Conservation (phyloP, 1,284 basidiomycete genomes). For the Heterobasidion parviporum region DNA sequence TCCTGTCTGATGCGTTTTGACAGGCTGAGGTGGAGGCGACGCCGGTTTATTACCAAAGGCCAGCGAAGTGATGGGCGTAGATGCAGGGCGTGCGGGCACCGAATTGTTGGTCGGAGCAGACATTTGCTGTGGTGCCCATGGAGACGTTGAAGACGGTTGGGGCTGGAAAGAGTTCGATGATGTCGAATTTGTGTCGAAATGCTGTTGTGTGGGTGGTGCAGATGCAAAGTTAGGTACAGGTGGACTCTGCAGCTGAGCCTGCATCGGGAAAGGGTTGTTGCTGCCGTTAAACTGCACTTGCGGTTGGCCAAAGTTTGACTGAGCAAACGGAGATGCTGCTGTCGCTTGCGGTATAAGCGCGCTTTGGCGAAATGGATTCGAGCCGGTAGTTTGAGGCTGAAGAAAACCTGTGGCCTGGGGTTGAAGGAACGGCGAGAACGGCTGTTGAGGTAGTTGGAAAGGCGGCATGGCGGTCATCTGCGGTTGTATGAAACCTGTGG, state of each 20-base stretch:
- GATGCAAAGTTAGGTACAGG: slow-evolving; percentile 14
- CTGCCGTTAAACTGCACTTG: slow-evolving; percentile 9
- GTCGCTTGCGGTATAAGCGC: slow-evolving; percentile 39
- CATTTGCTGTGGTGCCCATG: slow-evolving; percentile 1
- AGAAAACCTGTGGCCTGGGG: slow-evolving; percentile 36
- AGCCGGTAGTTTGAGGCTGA: slow-evolving; percentile 50
- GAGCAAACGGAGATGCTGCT: slow-evolving; percentile 32
- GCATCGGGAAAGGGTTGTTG: slow-evolving; percentile 21
- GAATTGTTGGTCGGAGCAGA: background rate
- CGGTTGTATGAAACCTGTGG: slow-evolving; percentile 25
- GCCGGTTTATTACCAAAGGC: slow-evolving; percentile 18
- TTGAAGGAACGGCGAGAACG: slow-evolving; percentile 44
- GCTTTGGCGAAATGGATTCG: slow-evolving; percentile 37
- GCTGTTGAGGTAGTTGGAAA: slow-evolving; percentile 23
- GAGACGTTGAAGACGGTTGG: slow-evolving; percentile 3
- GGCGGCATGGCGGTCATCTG: slow-evolving; percentile 26
- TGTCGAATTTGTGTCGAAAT: slow-evolving; percentile 7
- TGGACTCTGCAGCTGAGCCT: slow-evolving; percentile 7
- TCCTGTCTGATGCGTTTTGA: slow-evolving; percentile 90
- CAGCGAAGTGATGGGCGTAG: slow-evolving; percentile 47
- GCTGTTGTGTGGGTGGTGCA: slow-evolving; percentile 4
- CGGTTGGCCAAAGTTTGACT: slow-evolving; percentile 6
- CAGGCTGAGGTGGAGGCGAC: slow-evolving; percentile 41
- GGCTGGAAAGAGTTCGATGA: slow-evolving; percentile 15
- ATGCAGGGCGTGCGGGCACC: slow-evolving; percentile 51